Percentiles rank a stretch among this genome's conserved stretches.
Conservation (phyloP, 2,329 filamentous ascomycete genomes). For the Clarireedia paspali region DNA sequence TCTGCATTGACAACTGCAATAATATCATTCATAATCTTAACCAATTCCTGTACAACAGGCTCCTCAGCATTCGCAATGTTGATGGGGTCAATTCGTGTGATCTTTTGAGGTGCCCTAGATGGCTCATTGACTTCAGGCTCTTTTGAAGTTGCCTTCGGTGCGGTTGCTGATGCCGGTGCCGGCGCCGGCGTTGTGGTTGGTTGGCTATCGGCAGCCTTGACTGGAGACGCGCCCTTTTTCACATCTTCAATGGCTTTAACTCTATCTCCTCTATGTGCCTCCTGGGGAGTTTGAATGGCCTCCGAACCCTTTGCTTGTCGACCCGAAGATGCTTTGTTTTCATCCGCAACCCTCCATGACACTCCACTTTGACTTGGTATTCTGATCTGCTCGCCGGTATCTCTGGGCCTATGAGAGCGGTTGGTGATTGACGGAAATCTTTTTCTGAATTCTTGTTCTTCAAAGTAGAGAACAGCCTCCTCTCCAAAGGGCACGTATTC, state of each 20-base stretch:
- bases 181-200: slow-evolving; percentile 16
- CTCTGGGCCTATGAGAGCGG: slow-evolving; percentile 30
- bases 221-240: slow-evolving; percentile 29
- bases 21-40: slow-evolving; percentile 92
- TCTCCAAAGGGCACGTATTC: slow-evolving; percentile 94
- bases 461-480: slow-evolving; percentile 88
- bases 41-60: slow-evolving; percentile 83
- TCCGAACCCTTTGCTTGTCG: slow-evolving; percentile 43
- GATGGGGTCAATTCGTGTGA: slow-evolving; percentile 68
- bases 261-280: slow-evolving; percentile 22
- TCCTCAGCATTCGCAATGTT: slow-evolving; percentile 70
- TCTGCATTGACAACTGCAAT: slow-evolving; percentile 91
- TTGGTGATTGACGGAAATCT: slow-evolving; percentile 56
- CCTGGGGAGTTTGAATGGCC: slow-evolving; percentile 24
- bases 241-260: slow-evolving; percentile 30
- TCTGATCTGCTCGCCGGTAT: slow-evolving; percentile 64
- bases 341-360: slow-evolving; percentile 68
- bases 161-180: slow-evolving; percentile 12
- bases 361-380: slow-evolving; percentile 82
- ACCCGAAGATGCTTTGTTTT: slow-evolving; percentile 41
- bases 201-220: slow-evolving; percentile 11
- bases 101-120: slow-evolving; percentile 53
- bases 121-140: slow-evolving; percentile 59
- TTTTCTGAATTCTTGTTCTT: slow-evolving; percentile 88
- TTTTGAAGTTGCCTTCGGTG: slow-evolving; percentile 28